Evolutionary conservation across 2,329 filamentous ascomycete species (phyloP), one percentile per base, ranked within the genome.

Genomic region (Septoria linicola): DNA sequence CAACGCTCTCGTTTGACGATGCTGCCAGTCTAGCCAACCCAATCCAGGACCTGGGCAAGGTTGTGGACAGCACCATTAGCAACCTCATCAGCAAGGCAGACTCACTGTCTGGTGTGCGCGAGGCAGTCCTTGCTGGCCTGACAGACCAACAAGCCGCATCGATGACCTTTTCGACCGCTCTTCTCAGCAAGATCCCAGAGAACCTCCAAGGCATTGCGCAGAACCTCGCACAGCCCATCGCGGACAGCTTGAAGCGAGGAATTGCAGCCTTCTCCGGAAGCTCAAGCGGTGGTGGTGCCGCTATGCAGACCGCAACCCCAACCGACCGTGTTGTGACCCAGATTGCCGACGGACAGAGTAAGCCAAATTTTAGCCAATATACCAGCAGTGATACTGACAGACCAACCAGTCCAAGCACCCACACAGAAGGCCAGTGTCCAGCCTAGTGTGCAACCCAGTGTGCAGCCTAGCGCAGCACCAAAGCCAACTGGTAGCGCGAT

Each of bases 151-250:
- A 50, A 35, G 14, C 45, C 27, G 45, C 47, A n/a, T 49, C 51
- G 11, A 41, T 39, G 40, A 41, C 45, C n/a, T 54, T 54, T 8
- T 54, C 51, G 2, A 31, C 25, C 19, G 51, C 51, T 20, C 32
- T 54, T 20, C 41, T 50, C 21, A 36, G 45, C 45, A 54, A 54
- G 25, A 35, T 54, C 25, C 51, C 51, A 2, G 45, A 49, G 21
- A 42, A 43, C 3, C 51, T 54, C 7, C 51, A 43, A 14, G 36
- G 17, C 4, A 45, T 45, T 10, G 46, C 51, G 19, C 20, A 20
- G 10, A 54, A 49, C 27, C 41, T 54, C 14, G 45, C 51, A 1
- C 41, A 54, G 35, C 51, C 51, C 6, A 42, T 47, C 13, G 51
- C 51, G 19, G 51, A 54, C 31, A 47, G 40, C 19, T 36, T 54